Percentiles rank a stretch among this genome's conserved stretches.
phyloP scores from a whole-genome alignment of 2,329 filamentous ascomycete species.

The Cladosporium sp. region DNA sequence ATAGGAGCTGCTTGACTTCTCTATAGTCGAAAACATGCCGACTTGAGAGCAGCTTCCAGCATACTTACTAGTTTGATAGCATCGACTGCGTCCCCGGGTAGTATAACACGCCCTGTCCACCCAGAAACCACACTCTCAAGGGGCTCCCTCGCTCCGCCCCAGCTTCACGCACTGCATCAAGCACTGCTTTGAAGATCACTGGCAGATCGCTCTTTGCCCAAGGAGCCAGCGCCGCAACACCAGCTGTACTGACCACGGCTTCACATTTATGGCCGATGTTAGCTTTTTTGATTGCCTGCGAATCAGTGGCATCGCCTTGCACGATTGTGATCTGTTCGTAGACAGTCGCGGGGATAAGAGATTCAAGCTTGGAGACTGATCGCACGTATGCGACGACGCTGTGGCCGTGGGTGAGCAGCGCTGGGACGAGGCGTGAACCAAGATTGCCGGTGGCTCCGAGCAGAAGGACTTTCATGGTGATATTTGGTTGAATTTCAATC shows the following conservation, averaged over 20 bases:
- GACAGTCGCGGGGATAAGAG: conserved; percentile 39
- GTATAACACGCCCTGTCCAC: conserved; percentile 41
- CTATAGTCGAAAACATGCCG: too few species aligned
- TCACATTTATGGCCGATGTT: conserved; percentile 43
- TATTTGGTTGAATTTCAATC: neutral
- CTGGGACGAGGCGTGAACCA: conserved; percentile 26
- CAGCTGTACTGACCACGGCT: conserved; percentile 46
- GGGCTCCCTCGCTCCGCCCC: conserved; percentile 38
- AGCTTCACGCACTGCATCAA: conserved; percentile 39
- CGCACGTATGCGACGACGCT: conserved; percentile 45
- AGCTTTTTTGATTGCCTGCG: conserved; percentile 38
- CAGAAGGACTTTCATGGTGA: conserved; percentile 26
- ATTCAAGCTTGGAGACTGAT: conserved; percentile 42
- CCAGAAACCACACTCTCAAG: conserved; percentile 45
- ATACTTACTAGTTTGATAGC: conserved; percentile 40
- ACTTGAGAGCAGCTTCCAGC: too few species aligned
- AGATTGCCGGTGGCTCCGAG: conserved; percentile 28
- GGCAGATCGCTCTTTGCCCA: conserved; percentile 43
- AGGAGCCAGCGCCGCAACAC: conserved; percentile 41
- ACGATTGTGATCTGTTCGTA: conserved; percentile 40
- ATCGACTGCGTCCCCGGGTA: conserved; percentile 40
- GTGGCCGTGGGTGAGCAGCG: conserved; percentile 41
- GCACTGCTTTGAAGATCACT: conserved; percentile 41
- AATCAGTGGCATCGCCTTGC: conserved; percentile 44
- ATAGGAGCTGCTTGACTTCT: neutral